Base-by-base conservation (phyloP, 345 rosid genomes). In the Eucalyptus coolabah region DNA sequence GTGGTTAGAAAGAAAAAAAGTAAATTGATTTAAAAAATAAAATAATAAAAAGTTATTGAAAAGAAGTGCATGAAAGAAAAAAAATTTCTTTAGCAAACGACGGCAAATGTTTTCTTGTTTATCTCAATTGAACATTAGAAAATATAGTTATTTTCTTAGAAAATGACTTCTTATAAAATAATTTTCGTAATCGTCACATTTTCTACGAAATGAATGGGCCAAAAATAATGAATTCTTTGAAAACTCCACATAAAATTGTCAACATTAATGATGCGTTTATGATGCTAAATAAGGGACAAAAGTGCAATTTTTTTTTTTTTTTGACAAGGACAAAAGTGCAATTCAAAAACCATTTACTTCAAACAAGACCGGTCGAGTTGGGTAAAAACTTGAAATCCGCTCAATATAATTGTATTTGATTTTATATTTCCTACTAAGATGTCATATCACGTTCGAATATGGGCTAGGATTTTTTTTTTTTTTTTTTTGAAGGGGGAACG, bases 121-220 rank as follows among this genome's bases (percentile, higher is more conserved):
- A 8, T 53, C 1, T 3, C 59, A 53, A 53, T 53, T 0, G 0
- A 53, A 8, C 59, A 53, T 8, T 0, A 53, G 0, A 21, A 53
- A 53, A 53, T 19, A 0, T 53, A 53, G 11, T 53, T 19, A 53
- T 2, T 53, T 53, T 53, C 2, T 53, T 53, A 5, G 10, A 53
- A 53, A 19, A 53, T 53, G 5, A 21, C 26, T 53, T 19, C 0
- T 1, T 53, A 53, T 53, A 53, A 0, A 53, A 53, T 0, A 53
- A 21, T 8, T 19, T 53, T 19, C 0, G 1, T 2, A 19, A 53
- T 53, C 0, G 0, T 0, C 5, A 53, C 5, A 53, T 53, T 19
- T 53, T 53, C 2, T 0, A 0, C 0, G 1, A 53, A 53, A 53
- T 0, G 10, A 53, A 53, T 53, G 11, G 2, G 0, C 0, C 10